Percentiles rank a stretch among this genome's conserved stretches.
Conservation (phyloP, 202 grass and related monocot species). For the Cymbopogon flexuosus region DNA sequence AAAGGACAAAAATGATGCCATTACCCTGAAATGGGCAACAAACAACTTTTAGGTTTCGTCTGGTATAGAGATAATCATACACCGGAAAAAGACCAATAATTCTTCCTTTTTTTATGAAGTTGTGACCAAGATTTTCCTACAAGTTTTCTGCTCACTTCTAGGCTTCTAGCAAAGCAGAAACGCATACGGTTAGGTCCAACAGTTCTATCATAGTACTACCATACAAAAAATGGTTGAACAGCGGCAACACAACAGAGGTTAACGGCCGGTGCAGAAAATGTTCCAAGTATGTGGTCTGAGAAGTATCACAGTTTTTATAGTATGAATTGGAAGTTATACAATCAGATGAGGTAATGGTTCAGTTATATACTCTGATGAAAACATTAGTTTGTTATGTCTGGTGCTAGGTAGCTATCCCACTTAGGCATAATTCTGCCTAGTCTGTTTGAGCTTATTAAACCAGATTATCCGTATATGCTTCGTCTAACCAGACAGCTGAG, state of each 20-base stretch:
- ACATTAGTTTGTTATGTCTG: conserved; percentile 23
- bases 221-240: background rate
- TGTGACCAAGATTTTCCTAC: background rate
- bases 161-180: background rate
- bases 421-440: conserved; percentile 14
- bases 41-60: conserved; percentile 17
- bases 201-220: background rate
- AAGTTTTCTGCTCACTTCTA: conserved; percentile 8
- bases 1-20: background rate
- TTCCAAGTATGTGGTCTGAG: conserved; percentile 10
- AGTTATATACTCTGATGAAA: background rate
- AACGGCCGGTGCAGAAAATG: conserved; percentile 9
- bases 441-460: conserved; percentile 23
- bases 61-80: background rate
- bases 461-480: conserved; percentile 20
- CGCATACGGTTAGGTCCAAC: conserved; percentile 41
- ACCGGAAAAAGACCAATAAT: background rate
- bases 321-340: background rate
- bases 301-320: background rate
- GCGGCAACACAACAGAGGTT: background rate
- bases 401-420: conserved; percentile 39
- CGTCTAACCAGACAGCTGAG: conserved; percentile 16
- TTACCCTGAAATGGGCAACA: background rate
- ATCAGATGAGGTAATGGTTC: conserved; percentile 24
- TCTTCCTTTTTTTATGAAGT: background rate